Percentiles rank a stretch among this genome's conserved stretches.
Conservation (phyloP, 768 basidiomycete species). For the Suillus alpinus region DNA sequence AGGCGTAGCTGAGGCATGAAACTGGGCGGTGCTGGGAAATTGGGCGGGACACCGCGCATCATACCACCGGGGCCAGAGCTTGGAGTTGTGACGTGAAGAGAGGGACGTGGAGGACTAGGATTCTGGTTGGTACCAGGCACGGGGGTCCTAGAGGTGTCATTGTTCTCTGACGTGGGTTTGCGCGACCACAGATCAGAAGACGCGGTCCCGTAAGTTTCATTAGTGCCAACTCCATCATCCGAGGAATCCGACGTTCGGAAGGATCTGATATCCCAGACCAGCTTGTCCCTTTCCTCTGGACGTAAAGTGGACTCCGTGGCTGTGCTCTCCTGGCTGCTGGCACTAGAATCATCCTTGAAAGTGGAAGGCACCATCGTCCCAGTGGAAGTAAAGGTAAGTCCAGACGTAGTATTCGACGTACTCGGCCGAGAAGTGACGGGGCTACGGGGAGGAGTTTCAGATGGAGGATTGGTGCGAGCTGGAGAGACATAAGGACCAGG, state of each 20-base stretch:
- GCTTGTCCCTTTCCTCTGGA: slow-evolving; percentile 29
- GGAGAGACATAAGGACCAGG: slow-evolving; percentile 25
- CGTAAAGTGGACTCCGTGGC: slow-evolving; percentile 31
- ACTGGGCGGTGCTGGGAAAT: slow-evolving; percentile 19
- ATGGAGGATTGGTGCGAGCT: slow-evolving; percentile 30
- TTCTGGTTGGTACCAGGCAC: slow-evolving; percentile 5
- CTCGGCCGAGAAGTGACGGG: slow-evolving; percentile 49
- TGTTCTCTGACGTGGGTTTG: slow-evolving; percentile 26
- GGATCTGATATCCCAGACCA: slow-evolving; percentile 27
- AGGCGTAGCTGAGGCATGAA: slow-evolving; percentile 16
- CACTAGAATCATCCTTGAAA: slow-evolving; percentile 22
- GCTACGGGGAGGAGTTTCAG: slow-evolving; percentile 60
- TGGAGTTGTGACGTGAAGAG: slow-evolving; percentile 30
- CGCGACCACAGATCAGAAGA: slow-evolving; percentile 31
- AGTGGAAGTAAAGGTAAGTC: slow-evolving; percentile 24
- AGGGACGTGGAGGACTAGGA: slow-evolving; percentile 19
- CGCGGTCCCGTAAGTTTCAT: slow-evolving; percentile 29
- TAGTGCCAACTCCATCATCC: slow-evolving; percentile 21
- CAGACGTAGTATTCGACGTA: slow-evolving; percentile 31
- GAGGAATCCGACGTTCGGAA: slow-evolving; percentile 13
- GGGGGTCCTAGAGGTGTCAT: slow-evolving; percentile 14
- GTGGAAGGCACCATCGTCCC: slow-evolving; percentile 23
- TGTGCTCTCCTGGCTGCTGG: slow-evolving; percentile 29
- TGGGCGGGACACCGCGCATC: slow-evolving; percentile 15
- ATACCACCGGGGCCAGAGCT: slow-evolving; percentile 12